These are phyloP conservation scores for Silene uniflora DNA, from an alignment of 148 eudicot genomes.

Conservation along the genomic window DNA sequence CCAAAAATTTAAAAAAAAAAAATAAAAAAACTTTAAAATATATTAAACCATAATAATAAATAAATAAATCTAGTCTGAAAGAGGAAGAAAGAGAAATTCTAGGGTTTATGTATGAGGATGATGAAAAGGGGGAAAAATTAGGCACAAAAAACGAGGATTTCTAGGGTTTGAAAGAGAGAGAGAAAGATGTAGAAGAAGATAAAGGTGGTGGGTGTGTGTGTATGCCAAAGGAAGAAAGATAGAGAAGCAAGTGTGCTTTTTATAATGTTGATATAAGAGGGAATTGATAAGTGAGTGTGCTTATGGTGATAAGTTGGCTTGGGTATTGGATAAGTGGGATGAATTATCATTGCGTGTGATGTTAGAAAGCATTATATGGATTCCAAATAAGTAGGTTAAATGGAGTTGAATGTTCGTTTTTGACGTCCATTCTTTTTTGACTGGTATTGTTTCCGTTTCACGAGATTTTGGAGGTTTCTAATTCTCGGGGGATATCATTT, in stretches of 20 bases:
- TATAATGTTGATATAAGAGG: constrained; percentile 18
- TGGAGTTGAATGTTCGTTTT: constrained; percentile 47
- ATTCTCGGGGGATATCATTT: too few relatives aligned
- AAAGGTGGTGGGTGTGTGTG: constrained; percentile 21
- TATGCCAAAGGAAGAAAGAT: background rate
- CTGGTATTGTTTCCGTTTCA: background rate
- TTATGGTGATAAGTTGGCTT: constrained; percentile 35
- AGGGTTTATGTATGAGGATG: constrained; percentile 12
- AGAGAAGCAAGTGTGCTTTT: constrained; percentile 44
- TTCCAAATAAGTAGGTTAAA: constrained; percentile 44
- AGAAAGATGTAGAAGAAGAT: constrained; percentile 7
- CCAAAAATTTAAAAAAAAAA: background rate
- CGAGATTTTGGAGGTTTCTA: background rate
- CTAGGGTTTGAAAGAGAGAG: constrained; percentile 49
- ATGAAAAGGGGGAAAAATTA: background rate
- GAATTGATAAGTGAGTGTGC: constrained; percentile 23
- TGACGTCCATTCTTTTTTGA: constrained; percentile 33
- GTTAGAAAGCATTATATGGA: constrained; percentile 39
- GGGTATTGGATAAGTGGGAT: background rate
- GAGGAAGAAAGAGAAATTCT: background rate
- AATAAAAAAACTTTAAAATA: constrained; percentile 10
- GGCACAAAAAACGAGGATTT: constrained; percentile 29
- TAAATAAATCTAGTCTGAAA: background rate
- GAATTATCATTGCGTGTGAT: constrained; percentile 24
- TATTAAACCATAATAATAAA: background rate